These are phyloP conservation scores for Ogataea haglerorum DNA, from an alignment of 805 yeast species.

Conservation along the genomic window DNA sequence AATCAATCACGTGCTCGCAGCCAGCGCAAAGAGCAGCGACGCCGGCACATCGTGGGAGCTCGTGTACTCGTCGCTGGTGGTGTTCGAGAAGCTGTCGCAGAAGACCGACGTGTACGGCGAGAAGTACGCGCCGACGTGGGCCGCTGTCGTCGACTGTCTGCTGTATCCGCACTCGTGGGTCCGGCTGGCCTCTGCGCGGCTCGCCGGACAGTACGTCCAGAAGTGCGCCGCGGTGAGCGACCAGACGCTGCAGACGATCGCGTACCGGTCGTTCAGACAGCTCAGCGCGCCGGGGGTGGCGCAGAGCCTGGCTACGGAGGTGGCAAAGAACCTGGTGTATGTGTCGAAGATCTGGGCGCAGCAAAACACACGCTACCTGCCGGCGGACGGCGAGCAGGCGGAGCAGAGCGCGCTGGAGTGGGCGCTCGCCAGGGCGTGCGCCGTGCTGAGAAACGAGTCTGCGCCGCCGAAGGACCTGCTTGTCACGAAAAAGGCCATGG, in stretches of 20 bases:
- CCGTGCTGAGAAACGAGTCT: slow-evolving; percentile 61
- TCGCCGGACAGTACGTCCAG: slow-evolving; percentile 51
- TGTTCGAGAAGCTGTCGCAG: slow-evolving; percentile 26
- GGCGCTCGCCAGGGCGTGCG: slow-evolving; percentile 59
- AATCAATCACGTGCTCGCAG: slow-evolving; percentile 17
- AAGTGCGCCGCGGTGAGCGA: slow-evolving; percentile 36
- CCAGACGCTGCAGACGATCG: slow-evolving; percentile 54
- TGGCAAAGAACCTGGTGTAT: slow-evolving; percentile 62
- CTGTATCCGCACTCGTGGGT: slow-evolving; percentile 93
- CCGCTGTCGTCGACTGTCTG: slow-evolving; percentile 47
- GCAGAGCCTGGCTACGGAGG: slow-evolving; percentile 58
- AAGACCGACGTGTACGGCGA: slow-evolving; percentile 36
- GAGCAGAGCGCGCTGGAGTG: slow-evolving; percentile 47
- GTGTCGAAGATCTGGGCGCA: slow-evolving; percentile 62
- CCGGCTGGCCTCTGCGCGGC: slow-evolving; percentile 60
- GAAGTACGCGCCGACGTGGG: slow-evolving; percentile 49
- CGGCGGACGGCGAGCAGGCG: slow-evolving; percentile 25
- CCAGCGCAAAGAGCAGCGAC: slow-evolving; percentile 36
- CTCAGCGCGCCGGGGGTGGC: slow-evolving; percentile 74
- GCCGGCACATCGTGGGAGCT: slow-evolving; percentile 66
- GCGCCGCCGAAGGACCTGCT: slow-evolving; percentile 49
- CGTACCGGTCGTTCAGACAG: slow-evolving; percentile 69
- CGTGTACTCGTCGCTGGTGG: slow-evolving; percentile 61
- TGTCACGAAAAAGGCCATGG: slow-evolving; percentile 61
- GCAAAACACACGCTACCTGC: slow-evolving; percentile 36